These are phyloP conservation scores for Trametes versicolor DNA, from an alignment of 1,284 basidiomycete genomes.

Conservation along the genomic window DNA sequence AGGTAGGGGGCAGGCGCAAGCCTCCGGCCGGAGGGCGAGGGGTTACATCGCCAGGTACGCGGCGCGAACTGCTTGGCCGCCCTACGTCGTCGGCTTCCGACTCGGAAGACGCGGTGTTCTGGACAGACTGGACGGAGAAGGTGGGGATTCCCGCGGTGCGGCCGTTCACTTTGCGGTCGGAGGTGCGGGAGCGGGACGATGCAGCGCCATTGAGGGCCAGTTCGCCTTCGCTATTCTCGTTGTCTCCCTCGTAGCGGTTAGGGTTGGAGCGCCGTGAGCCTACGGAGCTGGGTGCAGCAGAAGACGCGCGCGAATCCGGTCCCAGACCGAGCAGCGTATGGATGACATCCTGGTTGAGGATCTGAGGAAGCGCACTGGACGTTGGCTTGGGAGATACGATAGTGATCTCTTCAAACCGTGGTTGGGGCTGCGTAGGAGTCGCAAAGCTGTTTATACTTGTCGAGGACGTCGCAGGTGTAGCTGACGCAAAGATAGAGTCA, in stretches of 20 bases:
- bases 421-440: slow-evolving; percentile 24
- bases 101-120: slow-evolving; percentile 25
- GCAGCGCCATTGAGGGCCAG: slow-evolving; percentile 47
- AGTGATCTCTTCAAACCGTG: slow-evolving; percentile 44
- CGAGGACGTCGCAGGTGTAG: slow-evolving; percentile 42
- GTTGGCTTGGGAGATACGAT: slow-evolving; percentile 58
- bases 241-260: slow-evolving; percentile 67
- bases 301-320: slow-evolving; percentile 57
- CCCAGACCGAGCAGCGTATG: slow-evolving; percentile 63
- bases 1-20: slow-evolving; percentile 38
- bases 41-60: slow-evolving; percentile 58
- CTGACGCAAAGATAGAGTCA: slow-evolving; percentile 63
- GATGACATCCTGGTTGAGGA: slow-evolving; percentile 72
- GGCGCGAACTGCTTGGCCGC: slow-evolving; percentile 20
- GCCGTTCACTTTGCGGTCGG: slow-evolving; percentile 45
- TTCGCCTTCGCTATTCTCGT: slow-evolving; percentile 47
- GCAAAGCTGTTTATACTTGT: slow-evolving; percentile 27
- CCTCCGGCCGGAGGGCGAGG: slow-evolving; percentile 54
- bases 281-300: slow-evolving; percentile 55
- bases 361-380: slow-evolving; percentile 57
- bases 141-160: slow-evolving; percentile 41
- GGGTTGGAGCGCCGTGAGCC: slow-evolving; percentile 52
- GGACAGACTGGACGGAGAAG: slow-evolving; percentile 32
- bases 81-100: slow-evolving; percentile 23
- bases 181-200: slow-evolving; percentile 53